Evolutionary conservation across 2,329 filamentous ascomycete species (phyloP), one percentile per base, ranked within the genome.

Genomic region (Alternaria viburni): DNA sequence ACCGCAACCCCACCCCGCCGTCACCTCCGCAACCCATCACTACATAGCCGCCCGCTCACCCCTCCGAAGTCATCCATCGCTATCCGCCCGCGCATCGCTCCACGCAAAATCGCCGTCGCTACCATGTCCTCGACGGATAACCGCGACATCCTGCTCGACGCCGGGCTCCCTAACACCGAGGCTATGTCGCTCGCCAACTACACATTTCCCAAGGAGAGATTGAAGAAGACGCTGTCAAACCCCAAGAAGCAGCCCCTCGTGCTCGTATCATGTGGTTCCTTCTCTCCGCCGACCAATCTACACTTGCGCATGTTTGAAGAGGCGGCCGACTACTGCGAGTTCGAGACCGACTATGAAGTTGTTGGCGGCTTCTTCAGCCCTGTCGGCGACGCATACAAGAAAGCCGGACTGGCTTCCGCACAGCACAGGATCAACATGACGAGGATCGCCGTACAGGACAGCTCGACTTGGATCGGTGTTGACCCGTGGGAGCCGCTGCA

Each of bases 251-350:
- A 84, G 28, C 89, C 90, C 13, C 83, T 92, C 44, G 87, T 91
- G 8, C 85, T 91, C 57, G 88, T 91, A 56, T 89, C 89, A 51
- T 92, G 90, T 73, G 90, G 86, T 47, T 87, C 85, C 12, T 94
- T 93, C 81, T 92, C 89, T 0, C 91, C 91, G 17, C 88, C 91
- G 54, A 92, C 90, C 7, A 91, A 91, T 74, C 85, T 93, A 26
- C 92, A 95, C 77, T 83, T 96, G 66, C 90, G 92, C 77, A 95
- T 96, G 91, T 95, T 96, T 76, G 91, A 93, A 74, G 93, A 96
- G 89, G 92, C 91, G 1, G 87, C 89, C 70, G 92, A 96, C 80
- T 94, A 91, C 80, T 89, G 89, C 70, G 89, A 90, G 68, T 90
- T 91, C 36, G 82, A 85, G 70, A 85, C 83, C 19, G 84, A 91